phyloP scores from a whole-genome alignment of 305 asterid genomes.

The Fraxinus xanthoxyloides region DNA sequence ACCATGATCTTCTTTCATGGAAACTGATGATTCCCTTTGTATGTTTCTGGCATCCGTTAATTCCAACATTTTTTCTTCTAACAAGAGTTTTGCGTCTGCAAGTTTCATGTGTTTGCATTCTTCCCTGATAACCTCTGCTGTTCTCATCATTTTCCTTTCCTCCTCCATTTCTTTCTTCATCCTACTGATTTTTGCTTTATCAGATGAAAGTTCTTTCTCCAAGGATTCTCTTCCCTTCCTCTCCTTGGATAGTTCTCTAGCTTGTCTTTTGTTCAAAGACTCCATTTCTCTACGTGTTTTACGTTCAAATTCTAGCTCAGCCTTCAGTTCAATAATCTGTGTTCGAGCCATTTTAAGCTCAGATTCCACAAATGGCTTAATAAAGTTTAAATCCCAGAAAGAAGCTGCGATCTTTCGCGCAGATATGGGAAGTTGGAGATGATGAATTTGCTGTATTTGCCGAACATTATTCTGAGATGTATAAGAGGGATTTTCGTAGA shows the following conservation, averaged over 20 bases:
- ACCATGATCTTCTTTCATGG: not conserved
- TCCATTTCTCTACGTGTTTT: slow-evolving; percentile 48
- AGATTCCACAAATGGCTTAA: slow-evolving; percentile 58
- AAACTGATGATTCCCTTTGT: not conserved
- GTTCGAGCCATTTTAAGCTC: slow-evolving; percentile 48
- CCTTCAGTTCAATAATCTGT: slow-evolving; percentile 38
- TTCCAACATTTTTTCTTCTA: slow-evolving; percentile 58
- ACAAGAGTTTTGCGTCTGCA: slow-evolving; percentile 49
- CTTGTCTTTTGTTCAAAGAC: slow-evolving; percentile 39
- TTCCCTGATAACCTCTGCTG: slow-evolving; percentile 70
- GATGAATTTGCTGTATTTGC: slow-evolving; percentile 47
- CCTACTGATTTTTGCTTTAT: slow-evolving; percentile 33
- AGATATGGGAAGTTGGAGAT: slow-evolving; percentile 68
- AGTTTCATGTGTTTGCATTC: slow-evolving; percentile 86
- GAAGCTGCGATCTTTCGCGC: slow-evolving; percentile 68
- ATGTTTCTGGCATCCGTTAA: slow-evolving; percentile 25
- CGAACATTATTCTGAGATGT: slow-evolving; percentile 16
- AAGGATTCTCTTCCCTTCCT: slow-evolving; percentile 50
- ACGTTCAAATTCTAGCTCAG: slow-evolving; percentile 45
- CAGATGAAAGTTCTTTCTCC: slow-evolving; percentile 44
- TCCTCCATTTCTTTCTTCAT: slow-evolving; percentile 59
- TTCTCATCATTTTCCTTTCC: slow-evolving; percentile 70
- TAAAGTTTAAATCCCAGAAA: slow-evolving; percentile 66
- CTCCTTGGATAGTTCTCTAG: slow-evolving; percentile 48
- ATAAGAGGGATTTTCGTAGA: slow-evolving; percentile 76